Conservation (phyloP, 768 basidiomycete species). For the Boletus reticuloceps region DNA sequence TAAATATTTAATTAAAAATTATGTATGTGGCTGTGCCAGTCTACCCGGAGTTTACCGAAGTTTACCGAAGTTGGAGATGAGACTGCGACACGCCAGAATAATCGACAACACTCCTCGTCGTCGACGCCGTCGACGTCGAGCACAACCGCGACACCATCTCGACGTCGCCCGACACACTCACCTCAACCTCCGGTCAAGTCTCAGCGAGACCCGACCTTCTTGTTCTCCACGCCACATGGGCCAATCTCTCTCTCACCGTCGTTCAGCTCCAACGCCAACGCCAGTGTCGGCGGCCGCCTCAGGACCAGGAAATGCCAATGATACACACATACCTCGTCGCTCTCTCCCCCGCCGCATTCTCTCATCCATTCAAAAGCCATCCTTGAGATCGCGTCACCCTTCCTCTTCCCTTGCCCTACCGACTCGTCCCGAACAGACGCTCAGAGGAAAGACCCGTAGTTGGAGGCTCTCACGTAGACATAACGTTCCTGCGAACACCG, state of each 20-base stretch:
- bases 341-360: constrained; percentile 36
- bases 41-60: constrained; percentile 17
- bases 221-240: constrained; percentile 22
- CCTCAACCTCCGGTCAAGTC: neutral
- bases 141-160: constrained; percentile 9
- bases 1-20: constrained; percentile 10
- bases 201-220: neutral
- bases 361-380: constrained; percentile 29
- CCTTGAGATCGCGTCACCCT: constrained; percentile 14
- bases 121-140: constrained; percentile 5
- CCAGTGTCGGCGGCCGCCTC: constrained; percentile 3
- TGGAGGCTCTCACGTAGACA: constrained; percentile 25
- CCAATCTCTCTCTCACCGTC: constrained; percentile 32
- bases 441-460: constrained; percentile 26
- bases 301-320: constrained; percentile 6
- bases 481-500: constrained; percentile 7
- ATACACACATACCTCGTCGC: constrained; percentile 3
- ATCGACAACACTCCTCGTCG: constrained; percentile 16
- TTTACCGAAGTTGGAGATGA: constrained; percentile 24
- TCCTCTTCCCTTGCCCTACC: constrained; percentile 19
- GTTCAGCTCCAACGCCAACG: constrained; percentile 8
- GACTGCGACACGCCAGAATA: constrained; percentile 27
- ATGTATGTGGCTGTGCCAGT: constrained; percentile 16
- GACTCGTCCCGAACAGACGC: constrained; percentile 24
- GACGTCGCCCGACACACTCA: constrained; percentile 1